Conservation (phyloP, 176 grass and related monocot species). For the Juncus effusus region DNA sequence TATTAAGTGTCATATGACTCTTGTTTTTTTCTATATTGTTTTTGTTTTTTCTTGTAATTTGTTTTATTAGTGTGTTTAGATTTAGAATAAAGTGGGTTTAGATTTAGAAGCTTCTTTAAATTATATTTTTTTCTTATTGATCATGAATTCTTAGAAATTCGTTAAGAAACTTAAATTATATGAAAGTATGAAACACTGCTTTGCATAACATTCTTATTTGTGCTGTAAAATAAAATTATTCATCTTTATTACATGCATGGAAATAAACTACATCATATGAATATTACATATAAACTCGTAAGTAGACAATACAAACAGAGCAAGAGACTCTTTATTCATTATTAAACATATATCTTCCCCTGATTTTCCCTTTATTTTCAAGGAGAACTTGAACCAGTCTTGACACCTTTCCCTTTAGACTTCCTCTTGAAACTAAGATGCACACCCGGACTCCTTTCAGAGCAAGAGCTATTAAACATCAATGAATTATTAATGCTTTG, state of each 20-base stretch:
- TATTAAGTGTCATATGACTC: too few species aligned
- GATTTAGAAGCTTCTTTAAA: too few species aligned
- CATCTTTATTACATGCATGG: constrained; percentile 9
- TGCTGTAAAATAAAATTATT: background rate
- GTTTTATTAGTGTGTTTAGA: background rate
- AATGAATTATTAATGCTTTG: constrained; percentile 45
- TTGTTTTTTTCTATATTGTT: too few species aligned
- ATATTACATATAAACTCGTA: constrained; percentile 1
- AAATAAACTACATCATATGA: background rate
- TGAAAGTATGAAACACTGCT: too few species aligned
- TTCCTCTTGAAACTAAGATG: constrained; percentile 28
- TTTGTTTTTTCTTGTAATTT: background rate
- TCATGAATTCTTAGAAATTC: too few species aligned
- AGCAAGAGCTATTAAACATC: constrained; percentile 30
- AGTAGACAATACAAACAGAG: constrained; percentile 14
- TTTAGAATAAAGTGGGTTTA: too few species aligned
- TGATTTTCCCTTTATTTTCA: constrained; percentile 3
- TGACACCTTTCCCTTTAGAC: constrained; percentile 13
- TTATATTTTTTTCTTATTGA: too few species aligned
- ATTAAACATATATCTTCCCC: background rate
- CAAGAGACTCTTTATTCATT: background rate
- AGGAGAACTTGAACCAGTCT: background rate
- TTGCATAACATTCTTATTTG: too few species aligned
- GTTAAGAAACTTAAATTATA: too few species aligned
- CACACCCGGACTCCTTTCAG: constrained; percentile 32